Percentiles rank a stretch among this genome's conserved stretches.
Evolutionary conservation across 2,329 filamentous ascomycete genomes (phyloP).

Genomic region (Phyllosticta citribraziliensis): DNA sequence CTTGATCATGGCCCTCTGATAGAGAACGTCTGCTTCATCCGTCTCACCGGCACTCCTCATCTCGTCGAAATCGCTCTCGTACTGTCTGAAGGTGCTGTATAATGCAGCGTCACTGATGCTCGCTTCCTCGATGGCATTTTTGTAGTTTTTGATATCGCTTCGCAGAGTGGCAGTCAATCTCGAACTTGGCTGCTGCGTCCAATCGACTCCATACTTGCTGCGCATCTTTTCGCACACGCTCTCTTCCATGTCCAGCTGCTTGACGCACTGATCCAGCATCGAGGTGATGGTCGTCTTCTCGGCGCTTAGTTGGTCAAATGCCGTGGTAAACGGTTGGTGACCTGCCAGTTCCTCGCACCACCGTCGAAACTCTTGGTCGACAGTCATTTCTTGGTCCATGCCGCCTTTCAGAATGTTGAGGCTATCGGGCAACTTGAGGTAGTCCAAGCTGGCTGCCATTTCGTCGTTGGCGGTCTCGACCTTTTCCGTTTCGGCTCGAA

Average conservation of each 20-base stretch:
- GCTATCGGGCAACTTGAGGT: slow-evolving; percentile 79
- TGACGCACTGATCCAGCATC: slow-evolving; percentile 68
- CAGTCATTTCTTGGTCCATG: slow-evolving; percentile 76
- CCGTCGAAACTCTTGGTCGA: slow-evolving; percentile 81
- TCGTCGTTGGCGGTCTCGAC: slow-evolving; percentile 90
- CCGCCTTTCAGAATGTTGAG: slow-evolving; percentile 88
- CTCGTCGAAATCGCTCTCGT: slow-evolving; percentile 83
- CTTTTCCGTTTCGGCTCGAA: slow-evolving; percentile 85
- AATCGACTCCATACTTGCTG: slow-evolving; percentile 89
- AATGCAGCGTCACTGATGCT: slow-evolving; percentile 77
- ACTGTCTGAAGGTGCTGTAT: slow-evolving; percentile 72
- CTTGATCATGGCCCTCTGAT: slow-evolving; percentile 77
- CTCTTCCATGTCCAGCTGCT: slow-evolving; percentile 92
- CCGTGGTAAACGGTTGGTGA: slow-evolving; percentile 66
- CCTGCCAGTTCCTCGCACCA: slow-evolving; percentile 93
- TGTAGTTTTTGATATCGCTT: slow-evolving; percentile 78
- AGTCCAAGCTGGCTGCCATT: slow-evolving; percentile 91
- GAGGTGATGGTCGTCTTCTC: slow-evolving; percentile 68
- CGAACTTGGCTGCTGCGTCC: slow-evolving; percentile 94
- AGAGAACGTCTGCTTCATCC: slow-evolving; percentile 79
- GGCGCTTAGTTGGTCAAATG: slow-evolving; percentile 68
- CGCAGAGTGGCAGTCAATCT: slow-evolving; percentile 79
- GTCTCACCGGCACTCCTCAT: slow-evolving; percentile 84
- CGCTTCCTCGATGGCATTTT: slow-evolving; percentile 82
- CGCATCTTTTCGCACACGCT: slow-evolving; percentile 99